Evolutionary conservation across 2,329 filamentous ascomycete species (phyloP).

Genomic region (Ophiosphaerella herpotricha): DNA sequence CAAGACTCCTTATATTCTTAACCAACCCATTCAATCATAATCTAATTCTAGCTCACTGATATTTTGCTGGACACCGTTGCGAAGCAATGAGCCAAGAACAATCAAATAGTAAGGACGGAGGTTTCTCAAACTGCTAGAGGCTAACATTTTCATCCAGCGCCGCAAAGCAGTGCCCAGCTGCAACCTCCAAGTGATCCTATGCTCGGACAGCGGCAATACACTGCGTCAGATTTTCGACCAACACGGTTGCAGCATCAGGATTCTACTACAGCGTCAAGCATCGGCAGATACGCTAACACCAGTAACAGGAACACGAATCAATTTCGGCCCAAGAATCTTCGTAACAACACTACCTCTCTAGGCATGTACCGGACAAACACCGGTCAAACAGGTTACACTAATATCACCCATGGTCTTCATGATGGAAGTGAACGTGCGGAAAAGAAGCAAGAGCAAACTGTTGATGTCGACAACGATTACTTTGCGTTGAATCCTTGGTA

Average conservation of each 20-base stretch:
- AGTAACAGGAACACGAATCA: background rate
- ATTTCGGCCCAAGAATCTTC: slow-evolving; percentile 9
- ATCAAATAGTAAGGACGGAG: too few relatives aligned
- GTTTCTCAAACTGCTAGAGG: background rate
- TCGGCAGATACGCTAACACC: slow-evolving; percentile 20
- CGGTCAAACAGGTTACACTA: slow-evolving; percentile 15
- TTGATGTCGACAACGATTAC: slow-evolving; percentile 58
- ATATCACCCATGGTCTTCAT: slow-evolving; percentile 11
- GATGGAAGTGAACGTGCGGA: slow-evolving; percentile 23
- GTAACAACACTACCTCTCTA: slow-evolving; percentile 7
- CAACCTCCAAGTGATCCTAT: slow-evolving; percentile 5
- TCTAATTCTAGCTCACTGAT: background rate
- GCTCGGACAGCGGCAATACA: slow-evolving; percentile 9
- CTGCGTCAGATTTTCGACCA: slow-evolving; percentile 9
- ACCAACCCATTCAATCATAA: background rate
- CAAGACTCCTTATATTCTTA: background rate
- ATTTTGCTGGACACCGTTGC: too few relatives aligned
- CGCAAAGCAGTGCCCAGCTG: background rate
- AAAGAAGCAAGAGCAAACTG: slow-evolving; percentile 30
- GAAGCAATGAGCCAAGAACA: too few relatives aligned
- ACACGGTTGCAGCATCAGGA: slow-evolving; percentile 12
- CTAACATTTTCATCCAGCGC: slow-evolving; percentile 3
- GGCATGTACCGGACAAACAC: slow-evolving; percentile 19
- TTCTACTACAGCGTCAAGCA: slow-evolving; percentile 18
- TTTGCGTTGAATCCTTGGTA: slow-evolving; percentile 59